A percentile compares a stretch with the other conserved stretches of the same genome.
phyloP scores from a whole-genome alignment of 129 eudicot genomes.

The Arctium minus region DNA sequence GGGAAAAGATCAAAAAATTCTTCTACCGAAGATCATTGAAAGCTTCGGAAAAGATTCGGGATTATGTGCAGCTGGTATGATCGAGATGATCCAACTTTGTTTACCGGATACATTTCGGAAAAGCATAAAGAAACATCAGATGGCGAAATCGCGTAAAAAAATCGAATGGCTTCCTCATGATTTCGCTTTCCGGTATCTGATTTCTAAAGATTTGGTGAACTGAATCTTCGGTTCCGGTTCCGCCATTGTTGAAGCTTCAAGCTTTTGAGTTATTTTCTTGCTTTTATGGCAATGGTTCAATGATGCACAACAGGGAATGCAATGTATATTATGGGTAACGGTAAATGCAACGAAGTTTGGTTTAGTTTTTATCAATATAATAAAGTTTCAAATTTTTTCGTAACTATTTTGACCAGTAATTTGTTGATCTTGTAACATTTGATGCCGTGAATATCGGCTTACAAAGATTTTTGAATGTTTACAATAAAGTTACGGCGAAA shows the following conservation, averaged over 20 bases:
- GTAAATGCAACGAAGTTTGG: background rate
- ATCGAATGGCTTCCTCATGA: slow-evolving; percentile 84
- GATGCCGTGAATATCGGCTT: no score
- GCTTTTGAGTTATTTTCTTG: background rate
- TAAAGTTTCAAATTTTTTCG: background rate
- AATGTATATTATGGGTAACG: slow-evolving; percentile 4
- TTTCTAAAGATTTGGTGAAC: slow-evolving; percentile 71
- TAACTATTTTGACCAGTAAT: background rate
- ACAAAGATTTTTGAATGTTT: no score
- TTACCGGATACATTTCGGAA: slow-evolving; percentile 64
- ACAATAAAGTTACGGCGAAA: no score
- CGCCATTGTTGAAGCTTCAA: background rate
- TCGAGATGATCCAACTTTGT: slow-evolving; percentile 73
- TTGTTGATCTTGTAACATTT: background rate
- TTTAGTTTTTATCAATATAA: background rate
- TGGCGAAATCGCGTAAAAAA: slow-evolving; percentile 49
- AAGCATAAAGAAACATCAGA: slow-evolving; percentile 63
- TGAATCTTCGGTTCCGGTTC: slow-evolving; percentile 12
- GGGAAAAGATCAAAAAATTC: slow-evolving; percentile 70
- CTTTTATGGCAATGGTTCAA: background rate
- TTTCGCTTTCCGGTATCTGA: slow-evolving; percentile 73
- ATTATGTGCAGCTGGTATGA: slow-evolving; percentile 54
- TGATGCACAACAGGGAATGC: background rate
- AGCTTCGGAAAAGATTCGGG: slow-evolving; percentile 79
- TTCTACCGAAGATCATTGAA: slow-evolving; percentile 72